Conservation (phyloP, 192 early-diverging fungal genomes). For the Coemansia sp. region DNA sequence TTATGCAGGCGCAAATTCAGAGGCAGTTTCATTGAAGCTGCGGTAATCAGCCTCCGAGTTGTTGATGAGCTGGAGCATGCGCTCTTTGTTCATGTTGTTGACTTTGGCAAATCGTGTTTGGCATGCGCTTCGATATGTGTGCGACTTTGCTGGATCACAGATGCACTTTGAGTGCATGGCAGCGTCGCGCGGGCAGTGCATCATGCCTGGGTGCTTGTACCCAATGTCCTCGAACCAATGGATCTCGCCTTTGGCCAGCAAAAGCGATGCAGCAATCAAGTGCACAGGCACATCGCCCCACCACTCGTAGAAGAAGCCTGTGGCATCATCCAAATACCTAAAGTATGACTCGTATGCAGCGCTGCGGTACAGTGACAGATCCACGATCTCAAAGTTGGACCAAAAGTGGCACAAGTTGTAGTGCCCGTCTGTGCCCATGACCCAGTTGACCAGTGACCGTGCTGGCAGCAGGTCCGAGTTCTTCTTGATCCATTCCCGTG, state of each 20-base stretch:
- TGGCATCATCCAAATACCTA: conserved; percentile 57
- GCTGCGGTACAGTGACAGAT: conserved; percentile 58
- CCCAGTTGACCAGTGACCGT: conserved; percentile 46
- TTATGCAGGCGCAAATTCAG: not conserved
- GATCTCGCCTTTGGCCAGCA: conserved; percentile 61
- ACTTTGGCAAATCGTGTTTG: conserved; percentile 48
- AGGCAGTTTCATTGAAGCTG: not conserved
- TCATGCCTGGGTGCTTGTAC: conserved; percentile 65
- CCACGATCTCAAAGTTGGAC: conserved; percentile 77
- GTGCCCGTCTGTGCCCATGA: conserved; percentile 57
- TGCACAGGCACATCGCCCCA: conserved; percentile 67
- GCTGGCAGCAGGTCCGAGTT: conserved; percentile 38
- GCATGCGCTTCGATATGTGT: conserved; percentile 52
- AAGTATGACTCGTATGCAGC: conserved; percentile 61
- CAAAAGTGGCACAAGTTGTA: conserved; percentile 78
- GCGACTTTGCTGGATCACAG: conserved; percentile 36
- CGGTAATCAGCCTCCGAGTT: conserved; percentile 35
- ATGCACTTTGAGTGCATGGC: conserved; percentile 47
- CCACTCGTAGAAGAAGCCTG: conserved; percentile 68
- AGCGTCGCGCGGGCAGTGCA: conserved; percentile 68
- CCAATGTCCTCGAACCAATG: conserved; percentile 78
- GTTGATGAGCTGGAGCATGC: conserved; percentile 42
- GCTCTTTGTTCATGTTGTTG: conserved; percentile 49
- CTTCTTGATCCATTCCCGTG: conserved; percentile 53
- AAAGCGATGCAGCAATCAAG: conserved; percentile 62